phyloP scores from a whole-genome alignment of 495 filamentous ascomycete species.

The Thermochaetoides thermophila region DNA sequence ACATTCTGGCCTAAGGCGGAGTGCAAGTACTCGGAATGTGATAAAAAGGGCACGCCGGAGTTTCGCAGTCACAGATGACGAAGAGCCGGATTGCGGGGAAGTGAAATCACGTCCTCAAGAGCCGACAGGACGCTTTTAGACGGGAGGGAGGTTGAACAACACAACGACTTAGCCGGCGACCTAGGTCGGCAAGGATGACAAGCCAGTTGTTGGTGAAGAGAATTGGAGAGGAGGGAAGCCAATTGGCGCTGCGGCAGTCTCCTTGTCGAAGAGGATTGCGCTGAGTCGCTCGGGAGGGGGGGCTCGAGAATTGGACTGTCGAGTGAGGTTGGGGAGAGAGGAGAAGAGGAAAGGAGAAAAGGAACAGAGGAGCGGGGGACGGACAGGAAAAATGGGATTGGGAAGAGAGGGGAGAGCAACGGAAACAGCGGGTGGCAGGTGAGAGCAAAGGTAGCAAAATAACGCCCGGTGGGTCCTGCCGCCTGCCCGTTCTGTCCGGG shows the following conservation, averaged over 20 bases:
- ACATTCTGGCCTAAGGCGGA: constrained; percentile 2
- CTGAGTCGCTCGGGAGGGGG: no score
- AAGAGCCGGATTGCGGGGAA: neutral
- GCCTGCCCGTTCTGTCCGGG: no score
- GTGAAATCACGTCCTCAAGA: neutral
- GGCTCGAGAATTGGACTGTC: no score
- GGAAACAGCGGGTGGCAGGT: constrained; percentile 8
- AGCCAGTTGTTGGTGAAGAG: constrained; percentile 10
- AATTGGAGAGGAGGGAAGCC: no score
- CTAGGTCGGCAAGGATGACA: constrained; percentile 1
- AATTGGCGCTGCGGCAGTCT: constrained; percentile 12
- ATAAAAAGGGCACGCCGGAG: neutral
- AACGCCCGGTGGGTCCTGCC: constrained; percentile 7
- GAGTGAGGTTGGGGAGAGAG: constrained; percentile 19
- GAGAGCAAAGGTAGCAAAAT: constrained; percentile 21
- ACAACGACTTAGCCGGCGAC: constrained; percentile 20
- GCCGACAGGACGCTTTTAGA: constrained; percentile 3
- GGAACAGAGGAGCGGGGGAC: no score
- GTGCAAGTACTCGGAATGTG: neutral
- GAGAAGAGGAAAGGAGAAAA: no score
- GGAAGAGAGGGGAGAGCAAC: constrained; percentile 6
- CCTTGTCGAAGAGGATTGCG: constrained; percentile 10
- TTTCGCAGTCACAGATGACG: neutral
- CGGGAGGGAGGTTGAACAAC: constrained; percentile 24
- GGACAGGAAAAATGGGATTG: no score